Base-by-base conservation (phyloP, 768 basidiomycete species). In the Amanita exitialis region DNA sequence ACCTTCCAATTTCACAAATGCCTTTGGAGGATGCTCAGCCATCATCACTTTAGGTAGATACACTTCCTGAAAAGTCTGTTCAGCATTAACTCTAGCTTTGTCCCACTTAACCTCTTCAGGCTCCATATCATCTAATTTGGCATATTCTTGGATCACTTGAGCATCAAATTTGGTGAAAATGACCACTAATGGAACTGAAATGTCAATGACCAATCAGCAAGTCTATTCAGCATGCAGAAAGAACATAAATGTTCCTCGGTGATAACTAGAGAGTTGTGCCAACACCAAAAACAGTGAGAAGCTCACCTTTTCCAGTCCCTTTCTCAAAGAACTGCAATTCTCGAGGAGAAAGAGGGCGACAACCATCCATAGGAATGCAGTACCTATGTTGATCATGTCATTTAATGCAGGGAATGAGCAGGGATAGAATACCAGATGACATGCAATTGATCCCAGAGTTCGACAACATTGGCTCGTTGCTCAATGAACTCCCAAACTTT, bases 161-260 rank as follows among this genome's bases (percentile, higher is more conserved):
- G 57, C 62, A 53, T 72, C 70, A 34, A 64, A 64, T 47, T 71
- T 71, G 1, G 67, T 71, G 54, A 72, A 69, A 23, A 72, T 44
- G 0, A 61, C 62, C 25, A 73, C 58, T 2, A 71, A 64, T 5
- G 70, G 70, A 23, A 72, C 71, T 73, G 30, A 5, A 15, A 27
- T 27, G 6, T 53, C 9, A 1, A 7, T 35, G 44, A 13, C 53
- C 4, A 36, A 7, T 36, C 35, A 36, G 35, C 2, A 9, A 28
- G 27, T 28, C 9, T 28, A 28, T 28, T 25, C 1, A 25, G 4
- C 25, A 25, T 25, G 3, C 25, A 6, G 25, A 6, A 25, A 23
- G 23, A 23, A 35, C 1, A 35, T 3, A 12, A 28, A 37, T 41
- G 21, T 41, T 21, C 18, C 18, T 21, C 23, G 37, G 42, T 16